Evolutionary conservation across 768 basidiomycete species (phyloP).

Genomic region (Tulasnella sp.): DNA sequence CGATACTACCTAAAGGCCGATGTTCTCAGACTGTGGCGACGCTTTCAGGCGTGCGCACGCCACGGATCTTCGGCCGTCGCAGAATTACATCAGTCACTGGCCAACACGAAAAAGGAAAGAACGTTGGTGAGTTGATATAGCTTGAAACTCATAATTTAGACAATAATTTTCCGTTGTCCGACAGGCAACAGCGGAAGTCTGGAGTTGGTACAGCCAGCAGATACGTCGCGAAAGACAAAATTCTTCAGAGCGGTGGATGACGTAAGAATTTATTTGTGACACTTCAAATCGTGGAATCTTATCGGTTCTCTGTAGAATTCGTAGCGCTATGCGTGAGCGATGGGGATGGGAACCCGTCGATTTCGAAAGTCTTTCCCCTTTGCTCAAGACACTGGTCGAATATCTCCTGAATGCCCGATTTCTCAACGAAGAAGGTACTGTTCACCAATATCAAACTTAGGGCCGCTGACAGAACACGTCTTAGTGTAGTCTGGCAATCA

Average conservation of each 20-base stretch:
- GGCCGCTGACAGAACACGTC: background rate
- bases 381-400: background rate
- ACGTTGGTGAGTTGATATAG: too few species aligned
- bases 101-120: too few species aligned
- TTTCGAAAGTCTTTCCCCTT: background rate
- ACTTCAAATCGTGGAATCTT: background rate
- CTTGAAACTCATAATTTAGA: too few species aligned
- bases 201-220: background rate
- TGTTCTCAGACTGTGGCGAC: background rate
- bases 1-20: background rate
- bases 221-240: background rate
- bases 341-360: background rate
- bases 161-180: too few species aligned
- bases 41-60: background rate
- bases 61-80: background rate
- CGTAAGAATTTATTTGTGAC: background rate
- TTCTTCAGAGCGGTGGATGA: background rate
- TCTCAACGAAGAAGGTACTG: background rate
- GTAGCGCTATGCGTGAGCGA: background rate
- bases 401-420: background rate
- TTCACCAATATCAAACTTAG: too few species aligned
- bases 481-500: background rate
- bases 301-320: too few species aligned
- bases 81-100: background rate
- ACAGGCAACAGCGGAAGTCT: background rate